A percentile compares a stretch with the other conserved stretches of the same genome.
Evolutionary conservation across 192 early-diverging fungal species (phyloP).

Genomic region (Mortierella antarctica): DNA sequence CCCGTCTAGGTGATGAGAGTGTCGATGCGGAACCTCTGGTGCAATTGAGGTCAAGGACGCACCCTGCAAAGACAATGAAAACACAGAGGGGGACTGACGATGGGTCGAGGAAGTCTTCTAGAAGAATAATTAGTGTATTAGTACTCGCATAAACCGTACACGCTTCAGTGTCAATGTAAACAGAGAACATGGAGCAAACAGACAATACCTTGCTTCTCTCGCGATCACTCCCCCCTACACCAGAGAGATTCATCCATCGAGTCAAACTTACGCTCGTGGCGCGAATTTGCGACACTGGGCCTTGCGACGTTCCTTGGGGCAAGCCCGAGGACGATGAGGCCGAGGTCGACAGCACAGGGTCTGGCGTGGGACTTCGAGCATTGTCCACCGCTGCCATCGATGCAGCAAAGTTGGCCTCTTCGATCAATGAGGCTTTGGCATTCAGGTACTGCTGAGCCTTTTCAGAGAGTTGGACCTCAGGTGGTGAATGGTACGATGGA

Average conservation of each 20-base stretch:
- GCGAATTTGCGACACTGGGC: conserved; percentile 27
- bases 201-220: conserved; percentile 2
- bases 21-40: no score
- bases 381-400: conserved; percentile 25
- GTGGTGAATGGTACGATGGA: conserved; percentile 24
- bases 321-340: neutral
- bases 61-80: neutral
- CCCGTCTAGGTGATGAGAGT: no score
- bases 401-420: conserved; percentile 27
- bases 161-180: no score
- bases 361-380: conserved; percentile 25
- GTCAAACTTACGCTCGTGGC: conserved; percentile 32
- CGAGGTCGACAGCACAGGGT: neutral
- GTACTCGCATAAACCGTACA: no score
- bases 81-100: neutral
- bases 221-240: conserved; percentile 14
- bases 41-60: no score
- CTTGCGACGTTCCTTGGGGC: neutral
- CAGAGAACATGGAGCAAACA: conserved; percentile 21
- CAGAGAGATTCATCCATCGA: conserved; percentile 45
- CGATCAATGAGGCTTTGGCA: conserved; percentile 32
- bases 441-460: conserved; percentile 28
- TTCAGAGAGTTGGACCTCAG: conserved; percentile 32
- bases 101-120: neutral
- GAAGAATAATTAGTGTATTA: no score